A percentile compares a stretch with the other conserved stretches of the same genome.
Conservation (phyloP, 768 basidiomycete genomes). For the Mrakia gelida region DNA sequence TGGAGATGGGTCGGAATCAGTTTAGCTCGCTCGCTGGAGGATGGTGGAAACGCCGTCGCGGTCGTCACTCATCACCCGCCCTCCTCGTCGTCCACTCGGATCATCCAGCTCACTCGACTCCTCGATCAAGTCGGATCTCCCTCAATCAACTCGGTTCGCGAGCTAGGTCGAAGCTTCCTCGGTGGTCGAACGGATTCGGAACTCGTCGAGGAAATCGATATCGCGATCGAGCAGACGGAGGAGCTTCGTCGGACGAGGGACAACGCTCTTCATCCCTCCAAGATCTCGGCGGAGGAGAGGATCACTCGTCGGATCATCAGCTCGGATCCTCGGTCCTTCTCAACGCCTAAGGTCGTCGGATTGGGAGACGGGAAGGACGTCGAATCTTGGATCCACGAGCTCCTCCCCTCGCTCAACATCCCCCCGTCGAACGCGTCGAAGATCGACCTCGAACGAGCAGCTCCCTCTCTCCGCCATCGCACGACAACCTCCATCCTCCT, state of each 20-base stretch:
- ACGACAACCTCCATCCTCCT: constrained; percentile 21
- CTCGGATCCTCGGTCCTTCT: background rate
- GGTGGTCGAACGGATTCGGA: background rate
- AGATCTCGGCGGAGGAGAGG: too few relatives aligned
- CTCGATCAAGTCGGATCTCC: constrained; percentile 12
- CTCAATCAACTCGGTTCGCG: background rate
- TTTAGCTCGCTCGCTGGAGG: background rate
- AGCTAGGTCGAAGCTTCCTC: background rate
- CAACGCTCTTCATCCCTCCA: background rate
- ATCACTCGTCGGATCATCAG: background rate
- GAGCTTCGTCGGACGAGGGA: background rate
- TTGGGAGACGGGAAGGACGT: background rate
- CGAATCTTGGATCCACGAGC: background rate
- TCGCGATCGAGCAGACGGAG: background rate
- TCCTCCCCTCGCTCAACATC: background rate
- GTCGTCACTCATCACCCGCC: background rate
- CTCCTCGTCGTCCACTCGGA: background rate
- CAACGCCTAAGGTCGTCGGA: background rate
- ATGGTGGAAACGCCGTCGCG: background rate
- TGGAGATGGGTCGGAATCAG: constrained; percentile 26
- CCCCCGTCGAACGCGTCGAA: background rate
- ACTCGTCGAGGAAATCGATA: background rate
- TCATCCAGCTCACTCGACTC: constrained; percentile 16
- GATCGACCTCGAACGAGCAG: background rate
- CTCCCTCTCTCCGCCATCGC: background rate